Evolutionary conservation across 768 basidiomycete species (phyloP).

Genomic region (Crassisporium funariophilum): DNA sequence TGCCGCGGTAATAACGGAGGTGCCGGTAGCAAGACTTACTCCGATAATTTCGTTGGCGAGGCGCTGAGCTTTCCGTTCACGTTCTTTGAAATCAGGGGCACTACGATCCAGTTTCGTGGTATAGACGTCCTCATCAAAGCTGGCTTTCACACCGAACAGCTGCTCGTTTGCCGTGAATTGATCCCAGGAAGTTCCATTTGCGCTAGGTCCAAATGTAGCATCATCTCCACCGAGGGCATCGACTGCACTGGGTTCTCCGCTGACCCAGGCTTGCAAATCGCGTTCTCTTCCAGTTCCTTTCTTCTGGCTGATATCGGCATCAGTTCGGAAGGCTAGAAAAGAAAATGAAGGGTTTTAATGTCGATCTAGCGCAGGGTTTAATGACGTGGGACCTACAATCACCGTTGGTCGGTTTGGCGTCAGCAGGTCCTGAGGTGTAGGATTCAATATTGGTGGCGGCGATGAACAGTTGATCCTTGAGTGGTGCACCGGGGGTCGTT

Average conservation of each 20-base stretch:
- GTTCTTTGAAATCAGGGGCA: conserved; percentile 84
- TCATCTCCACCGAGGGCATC: conserved; percentile 54
- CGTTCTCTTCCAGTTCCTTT: conserved; percentile 60
- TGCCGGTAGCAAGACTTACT: conserved; percentile 51
- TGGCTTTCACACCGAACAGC: conserved; percentile 88
- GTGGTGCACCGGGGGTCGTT: conserved; percentile 61
- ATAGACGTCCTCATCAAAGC: conserved; percentile 92
- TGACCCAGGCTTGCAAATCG: conserved; percentile 80
- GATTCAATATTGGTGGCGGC: conserved; percentile 71
- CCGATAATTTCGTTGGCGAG: conserved; percentile 91
- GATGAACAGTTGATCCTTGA: conserved; percentile 72
- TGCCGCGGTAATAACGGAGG: too few relatives aligned
- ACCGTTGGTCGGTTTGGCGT: conserved; percentile 67
- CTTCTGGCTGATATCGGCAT: conserved; percentile 73
- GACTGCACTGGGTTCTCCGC: conserved; percentile 33
- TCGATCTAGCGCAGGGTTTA: conserved; percentile 1
- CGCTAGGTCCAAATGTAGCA: conserved; percentile 64
- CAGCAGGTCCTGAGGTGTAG: conserved; percentile 76
- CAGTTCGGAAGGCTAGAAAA: conserved; percentile 74
- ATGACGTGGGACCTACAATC: conserved; percentile 54
- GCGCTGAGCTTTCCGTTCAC: conserved; percentile 82
- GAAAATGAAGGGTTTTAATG: conserved; percentile 6
- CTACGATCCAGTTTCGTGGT: conserved; percentile 90
- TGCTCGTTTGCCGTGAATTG: conserved; percentile 94
- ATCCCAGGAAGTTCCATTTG: conserved; percentile 66